These are phyloP conservation scores for Colletotrichum nymphaeae DNA, from an alignment of 2,329 filamentous ascomycete genomes.

Conservation along the genomic window DNA sequence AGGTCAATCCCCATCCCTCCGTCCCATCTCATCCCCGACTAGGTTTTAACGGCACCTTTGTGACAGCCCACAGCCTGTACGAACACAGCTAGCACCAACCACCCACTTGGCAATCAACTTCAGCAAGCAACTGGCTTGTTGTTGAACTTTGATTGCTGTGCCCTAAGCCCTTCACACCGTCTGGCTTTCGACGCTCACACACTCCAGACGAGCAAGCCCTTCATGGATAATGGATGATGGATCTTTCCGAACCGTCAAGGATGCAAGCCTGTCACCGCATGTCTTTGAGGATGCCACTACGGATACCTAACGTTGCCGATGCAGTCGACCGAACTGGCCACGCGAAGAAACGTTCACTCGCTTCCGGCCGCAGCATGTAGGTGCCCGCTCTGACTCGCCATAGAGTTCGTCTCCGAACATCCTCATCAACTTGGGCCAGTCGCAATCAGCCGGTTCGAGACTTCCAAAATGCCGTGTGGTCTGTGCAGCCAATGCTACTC, in stretches of 20 bases:
- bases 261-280: not conserved
- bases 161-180: not conserved
- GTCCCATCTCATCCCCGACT: conserved; percentile 27
- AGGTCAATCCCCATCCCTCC: conserved; percentile 21
- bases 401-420: conserved; percentile 30
- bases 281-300: not conserved
- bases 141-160: not conserved
- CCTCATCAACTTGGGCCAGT: conserved; percentile 31
- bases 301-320: not conserved
- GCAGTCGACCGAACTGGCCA: conserved; percentile 8
- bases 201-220: not conserved
- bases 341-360: conserved; percentile 24
- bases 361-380: conserved; percentile 1
- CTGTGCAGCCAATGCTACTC: conserved; percentile 20
- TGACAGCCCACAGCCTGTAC: conserved; percentile 9
- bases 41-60: conserved; percentile 16
- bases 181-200: not conserved
- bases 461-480: conserved; percentile 28
- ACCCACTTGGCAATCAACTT: conserved; percentile 1
- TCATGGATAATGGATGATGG: conserved; percentile 15
- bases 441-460: conserved; percentile 30
- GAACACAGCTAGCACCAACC: not conserved
- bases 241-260: not conserved
- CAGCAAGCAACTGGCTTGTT: conserved; percentile 7
- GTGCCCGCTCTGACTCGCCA: conserved; percentile 28